These are phyloP conservation scores for Phytopythium ostracodes DNA, from an alignment of 352 stramenopile genomes.

Conservation along the genomic window DNA sequence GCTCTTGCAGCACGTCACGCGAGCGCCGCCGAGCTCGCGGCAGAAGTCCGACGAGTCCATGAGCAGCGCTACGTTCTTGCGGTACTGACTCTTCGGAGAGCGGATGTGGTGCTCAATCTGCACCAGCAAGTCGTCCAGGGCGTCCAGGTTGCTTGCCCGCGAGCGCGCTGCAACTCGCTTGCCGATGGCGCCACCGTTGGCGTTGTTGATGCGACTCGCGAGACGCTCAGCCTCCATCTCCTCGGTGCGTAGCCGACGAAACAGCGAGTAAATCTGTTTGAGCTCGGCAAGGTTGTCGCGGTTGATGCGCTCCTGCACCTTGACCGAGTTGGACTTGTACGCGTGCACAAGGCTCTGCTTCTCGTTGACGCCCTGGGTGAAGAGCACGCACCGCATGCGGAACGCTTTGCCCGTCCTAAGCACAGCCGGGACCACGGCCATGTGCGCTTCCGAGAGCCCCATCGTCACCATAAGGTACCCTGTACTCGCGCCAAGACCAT, in stretches of 20 bases:
- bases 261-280: constrained; percentile 54
- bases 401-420: constrained; percentile 46
- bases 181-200: background rate
- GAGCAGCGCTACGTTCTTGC: constrained; percentile 78
- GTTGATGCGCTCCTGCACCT: constrained; percentile 78
- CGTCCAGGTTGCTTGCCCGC: constrained; percentile 32
- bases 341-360: constrained; percentile 82
- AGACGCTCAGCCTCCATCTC: constrained; percentile 28
- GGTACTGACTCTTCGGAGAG: constrained; percentile 62
- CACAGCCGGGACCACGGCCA: constrained; percentile 42
- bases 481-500: constrained; percentile 12
- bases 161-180: constrained; percentile 5
- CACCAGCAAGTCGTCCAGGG: constrained; percentile 57
- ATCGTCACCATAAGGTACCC: constrained; percentile 66
- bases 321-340: constrained; percentile 69
- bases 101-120: constrained; percentile 76
- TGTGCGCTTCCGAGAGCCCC: constrained; percentile 44
- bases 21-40: constrained; percentile 83
- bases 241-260: constrained; percentile 38
- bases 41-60: constrained; percentile 85
- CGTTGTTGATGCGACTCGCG: constrained; percentile 1
- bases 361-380: constrained; percentile 82
- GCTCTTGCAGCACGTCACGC: constrained; percentile 96
- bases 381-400: constrained; percentile 63
- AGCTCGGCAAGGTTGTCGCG: constrained; percentile 73